Evolutionary conservation across 2,329 filamentous ascomycete genomes (phyloP), one percentile per base, ranked within the genome.

Genomic region (Didymella keratinophila): DNA sequence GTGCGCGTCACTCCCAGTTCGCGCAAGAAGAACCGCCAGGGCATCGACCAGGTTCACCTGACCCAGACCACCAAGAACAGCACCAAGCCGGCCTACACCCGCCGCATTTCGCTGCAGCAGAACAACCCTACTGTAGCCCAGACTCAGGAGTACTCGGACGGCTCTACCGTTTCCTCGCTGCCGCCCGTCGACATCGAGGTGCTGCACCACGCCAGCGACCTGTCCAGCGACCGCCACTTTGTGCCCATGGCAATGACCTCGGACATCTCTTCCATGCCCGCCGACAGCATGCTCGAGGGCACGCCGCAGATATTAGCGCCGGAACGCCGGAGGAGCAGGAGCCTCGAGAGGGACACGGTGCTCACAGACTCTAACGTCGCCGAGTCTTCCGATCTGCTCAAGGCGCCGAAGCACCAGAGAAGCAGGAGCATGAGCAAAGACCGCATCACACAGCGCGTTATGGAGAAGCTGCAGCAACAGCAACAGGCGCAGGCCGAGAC

Each of bases 121-220:
- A 36, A 36, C 32, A 36, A n/a, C 6, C 32, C 32, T 36, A n/a
- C 16, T 8, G 16, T 4, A n/a, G 57, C 63, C 44, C 67, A 74
- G 58, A 76, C 77, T 23, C 80, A 81, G 28, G 54, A 77, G n/a
- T 91, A 91, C 74, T 90, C 89, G 32, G 95, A 92, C 50, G 92
- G 91, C 76, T 94, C 91, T 63, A 93, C 89, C 76, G 84, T 93
- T 56, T 84, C 82, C 52, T 89, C 80, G 27, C 78, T 82, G 12
- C 81, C 90, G 52, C 93, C 93, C 34, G 88, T 97, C 64, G 93
- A 97, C 74, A 91, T 97, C 60, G 94, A 97, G 75, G 91, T 98
- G 62, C 85, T 93, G 69, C 84, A 86, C 48, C 73, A 88, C 83
- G 76, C 84, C 83, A 82, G 90, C 85, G 78, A 97, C 83, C 63